Evolutionary conservation across 78 protist genomes (phyloP), one percentile per base, ranked within the genome.

Genomic region (Dictyostelium intermedium): DNA sequence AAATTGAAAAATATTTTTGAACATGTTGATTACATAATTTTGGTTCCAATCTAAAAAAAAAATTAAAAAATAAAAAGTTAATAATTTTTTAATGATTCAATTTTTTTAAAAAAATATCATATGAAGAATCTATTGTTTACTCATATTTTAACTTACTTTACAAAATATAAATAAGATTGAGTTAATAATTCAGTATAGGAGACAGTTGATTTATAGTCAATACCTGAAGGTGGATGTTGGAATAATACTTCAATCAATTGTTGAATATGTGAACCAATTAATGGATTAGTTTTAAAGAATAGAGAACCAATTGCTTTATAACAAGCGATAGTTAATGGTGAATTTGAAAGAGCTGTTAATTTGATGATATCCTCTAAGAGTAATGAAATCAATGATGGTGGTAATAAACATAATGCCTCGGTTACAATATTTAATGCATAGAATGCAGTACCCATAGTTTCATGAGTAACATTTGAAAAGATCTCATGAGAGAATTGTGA

Each of bases 161-260:
- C 18, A 34, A 87, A 63, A 30, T 50, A 43, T n/a, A 87, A 70
- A 66, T 77, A 41, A 6, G 93, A 60, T 45, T 50, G 93, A 35
- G 86, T 87, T 25, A 87, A 37, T 20, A 87, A 37, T 66, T 87
- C 93, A 20, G 93, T 87, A 78, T 87, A 87, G 0, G 93, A 20
- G 10, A 87, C 80, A 34, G 50, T 79, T 25, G 93, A 50, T 39
- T 45, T 43, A 16, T 18, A 35, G 23, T 87, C 93, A 5, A 87
- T 30, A 45, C 86, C 86, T 18, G 74, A 23, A 79, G 93, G 93
- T 79, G 93, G 78, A 34, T 41, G 60, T 60, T 50, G 72, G 50
- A 45, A 79, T n/a, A 87, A 25, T 16, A 79, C 93, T n/a, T 87
- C 81, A 70, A 87, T 87, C 30, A 87, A n/a, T 78, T 87, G 93